These are phyloP conservation scores for Cyberlindnera euphorbiae DNA, from an alignment of 805 yeast species.

Conservation along the genomic window DNA sequence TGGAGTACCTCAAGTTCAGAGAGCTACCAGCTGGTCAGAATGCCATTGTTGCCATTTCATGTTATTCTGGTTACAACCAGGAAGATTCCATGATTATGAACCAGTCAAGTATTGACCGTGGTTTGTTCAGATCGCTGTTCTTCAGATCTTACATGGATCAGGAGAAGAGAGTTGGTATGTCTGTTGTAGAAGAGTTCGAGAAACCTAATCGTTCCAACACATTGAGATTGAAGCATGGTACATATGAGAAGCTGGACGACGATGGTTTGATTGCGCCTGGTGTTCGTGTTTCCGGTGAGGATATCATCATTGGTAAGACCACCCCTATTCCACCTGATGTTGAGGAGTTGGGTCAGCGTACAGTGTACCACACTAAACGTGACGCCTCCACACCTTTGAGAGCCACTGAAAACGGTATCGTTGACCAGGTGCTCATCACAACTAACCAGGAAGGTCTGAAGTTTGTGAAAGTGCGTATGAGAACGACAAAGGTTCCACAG, in stretches of 20 bases:
- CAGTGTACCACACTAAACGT: conserved; percentile 96
- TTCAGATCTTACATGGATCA: conserved; percentile 98
- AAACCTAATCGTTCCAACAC: conserved; percentile 95
- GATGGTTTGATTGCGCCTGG: conserved; percentile 99
- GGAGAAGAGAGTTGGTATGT: conserved; percentile 97
- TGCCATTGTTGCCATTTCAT: conserved; percentile 95
- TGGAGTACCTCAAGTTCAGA: conserved; percentile 96
- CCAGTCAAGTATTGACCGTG: conserved; percentile 95
- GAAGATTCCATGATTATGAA: conserved; percentile 99
- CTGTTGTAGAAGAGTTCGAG: conserved; percentile 95
- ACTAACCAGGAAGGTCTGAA: conserved; percentile 98
- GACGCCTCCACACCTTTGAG: conserved; percentile 98
- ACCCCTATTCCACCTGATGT: conserved; percentile 99
- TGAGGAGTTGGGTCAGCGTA: conserved; percentile 97
- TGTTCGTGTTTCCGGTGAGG: conserved; percentile 98
- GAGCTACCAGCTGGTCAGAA: conserved; percentile 99
- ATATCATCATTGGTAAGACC: conserved; percentile 96
- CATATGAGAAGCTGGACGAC: conserved; percentile 95
- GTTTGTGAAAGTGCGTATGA: conserved; percentile 96
- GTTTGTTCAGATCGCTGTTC: conserved; percentile 90
- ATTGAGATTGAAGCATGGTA: conserved; percentile 92
- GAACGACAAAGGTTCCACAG: conserved; percentile 98
- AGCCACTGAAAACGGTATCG: conserved; percentile 96
- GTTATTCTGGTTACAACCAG: conserved; percentile 98
- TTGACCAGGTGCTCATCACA: conserved; percentile 93